A percentile compares a stretch with the other conserved stretches of the same genome.
Conservation (phyloP, 2,329 filamentous ascomycete species). For the Cordyceps militaris region DNA sequence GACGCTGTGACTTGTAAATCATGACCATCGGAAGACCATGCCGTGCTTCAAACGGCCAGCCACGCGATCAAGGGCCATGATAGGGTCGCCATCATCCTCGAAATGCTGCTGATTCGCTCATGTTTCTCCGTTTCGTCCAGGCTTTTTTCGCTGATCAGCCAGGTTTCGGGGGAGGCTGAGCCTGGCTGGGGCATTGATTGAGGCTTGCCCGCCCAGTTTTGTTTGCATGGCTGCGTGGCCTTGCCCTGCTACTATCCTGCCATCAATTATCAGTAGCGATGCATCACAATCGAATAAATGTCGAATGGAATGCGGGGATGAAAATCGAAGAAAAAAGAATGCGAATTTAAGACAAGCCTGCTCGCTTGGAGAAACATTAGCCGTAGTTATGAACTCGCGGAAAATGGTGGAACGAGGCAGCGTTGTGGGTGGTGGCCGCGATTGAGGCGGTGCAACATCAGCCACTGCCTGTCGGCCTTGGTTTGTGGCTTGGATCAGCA, state of each 20-base stretch:
- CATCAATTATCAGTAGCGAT: neutral
- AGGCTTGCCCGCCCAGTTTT: neutral
- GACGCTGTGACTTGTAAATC: neutral
- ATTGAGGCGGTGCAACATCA: slow-evolving; percentile 6
- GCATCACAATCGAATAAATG: neutral
- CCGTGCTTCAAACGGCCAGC: neutral
- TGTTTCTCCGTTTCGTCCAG: neutral
- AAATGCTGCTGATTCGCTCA: neutral
- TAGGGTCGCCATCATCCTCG: neutral
- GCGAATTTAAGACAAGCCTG: neutral
- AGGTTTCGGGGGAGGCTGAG: neutral
- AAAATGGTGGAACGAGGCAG: neutral
- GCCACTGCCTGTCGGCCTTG: slow-evolving; percentile 3
- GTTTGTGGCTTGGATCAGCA: slow-evolving; percentile 10
- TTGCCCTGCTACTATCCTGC: neutral
- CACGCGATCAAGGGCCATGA: neutral
- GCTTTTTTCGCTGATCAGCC: neutral
- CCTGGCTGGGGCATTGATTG: neutral
- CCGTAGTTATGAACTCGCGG: neutral
- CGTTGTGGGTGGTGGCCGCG: neutral
- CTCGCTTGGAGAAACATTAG: neutral
- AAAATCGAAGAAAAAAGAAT: neutral
- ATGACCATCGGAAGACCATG: neutral
- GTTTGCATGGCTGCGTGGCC: neutral
- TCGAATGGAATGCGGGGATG: neutral